Percentiles rank a stretch among this genome's conserved stretches.
Evolutionary conservation across 768 basidiomycete genomes (phyloP).

Genomic region (Lactarius hengduanensis): DNA sequence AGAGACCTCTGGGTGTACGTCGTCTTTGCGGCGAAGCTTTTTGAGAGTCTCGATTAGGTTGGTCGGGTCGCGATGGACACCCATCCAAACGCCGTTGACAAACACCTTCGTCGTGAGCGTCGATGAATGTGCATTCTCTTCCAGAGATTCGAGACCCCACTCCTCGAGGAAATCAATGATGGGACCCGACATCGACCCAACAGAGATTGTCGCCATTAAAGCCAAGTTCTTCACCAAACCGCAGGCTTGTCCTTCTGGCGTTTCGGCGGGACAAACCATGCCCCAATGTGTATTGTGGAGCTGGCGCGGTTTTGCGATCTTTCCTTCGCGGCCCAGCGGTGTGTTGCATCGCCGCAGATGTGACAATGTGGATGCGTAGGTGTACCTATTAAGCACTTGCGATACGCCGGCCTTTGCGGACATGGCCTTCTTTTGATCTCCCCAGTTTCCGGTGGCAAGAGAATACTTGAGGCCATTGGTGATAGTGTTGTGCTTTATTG

Average conservation of each 20-base stretch:
- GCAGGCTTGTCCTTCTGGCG: slow-evolving; percentile 99
- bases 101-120: slow-evolving; percentile 94
- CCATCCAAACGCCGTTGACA: slow-evolving; percentile 99
- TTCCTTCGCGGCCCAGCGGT: slow-evolving; percentile 95
- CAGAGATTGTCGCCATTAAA: slow-evolving; percentile 96
- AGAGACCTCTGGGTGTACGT: slow-evolving; percentile 94
- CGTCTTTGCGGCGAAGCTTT: slow-evolving; percentile 87
- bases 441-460: slow-evolving; percentile 98
- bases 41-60: slow-evolving; percentile 92
- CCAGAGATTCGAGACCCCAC: slow-evolving; percentile 94
- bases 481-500: slow-evolving; percentile 95
- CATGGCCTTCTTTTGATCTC: slow-evolving; percentile 98
- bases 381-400: slow-evolving; percentile 97
- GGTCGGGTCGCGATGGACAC: slow-evolving; percentile 92
- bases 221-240: slow-evolving; percentile 98
- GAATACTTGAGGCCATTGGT: slow-evolving; percentile 99
- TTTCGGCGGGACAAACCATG: slow-evolving; percentile 99
- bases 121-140: slow-evolving; percentile 86
- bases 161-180: slow-evolving; percentile 98
- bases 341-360: slow-evolving; percentile 98
- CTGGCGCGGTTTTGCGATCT: slow-evolving; percentile 99
- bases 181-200: slow-evolving; percentile 92
- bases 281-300: slow-evolving; percentile 99
- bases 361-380: slow-evolving; percentile 96
- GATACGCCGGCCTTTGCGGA: slow-evolving; percentile 97